Evolutionary conservation across 225 moss, liverwort and hornwort genomes (phyloP), one percentile per base, ranked within the genome.

Genomic region (Neckera pumila): DNA sequence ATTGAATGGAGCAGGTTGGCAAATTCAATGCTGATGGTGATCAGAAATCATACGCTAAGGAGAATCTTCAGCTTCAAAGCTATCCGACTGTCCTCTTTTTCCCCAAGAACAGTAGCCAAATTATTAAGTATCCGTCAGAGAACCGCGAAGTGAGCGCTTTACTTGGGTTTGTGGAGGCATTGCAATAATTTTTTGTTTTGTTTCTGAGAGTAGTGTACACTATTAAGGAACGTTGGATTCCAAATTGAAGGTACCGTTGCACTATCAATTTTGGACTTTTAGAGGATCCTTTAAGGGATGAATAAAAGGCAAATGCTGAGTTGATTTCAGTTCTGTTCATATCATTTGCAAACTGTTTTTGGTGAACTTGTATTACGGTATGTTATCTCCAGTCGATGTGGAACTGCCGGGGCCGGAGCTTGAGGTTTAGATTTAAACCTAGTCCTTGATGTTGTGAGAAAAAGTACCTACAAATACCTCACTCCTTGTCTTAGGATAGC

Each of bases 1-100:
- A n/a, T 83, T 66, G 76, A 61, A 60, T 89, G 90, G 89, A 70
- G 73, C 94, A 98, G 98, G 97, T 98, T 71, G 98, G 92, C 61
- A 98, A 98, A 91, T 98, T 98, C 82, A 92, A 93, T 78, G 98
- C 98, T 54, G 98, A 98, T 89, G 93, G 93, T 54, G 95, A 94
- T 30, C 96, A 98, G 84, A 98, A 98, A 58, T 67, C 88, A 20
- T 98, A 93, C 85, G 92, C 98, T 0, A 92, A 95, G 89, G 93
- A 96, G 85, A 94, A 94, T 33, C 84, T 98, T 76, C 94, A 97
- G 86, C 90, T 98, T 56, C 90, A 93, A 72, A 96, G 95, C 58
- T 98, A 93, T 81, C 98, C 98, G 12, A 98, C 98, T 11, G 76
- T 98, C 77, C 89, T 97, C 20, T 98, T 98, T 59, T 91, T 98